Evolutionary conservation across 2,329 filamentous ascomycete species (phyloP).

Genomic region (Cadophora gregata): DNA sequence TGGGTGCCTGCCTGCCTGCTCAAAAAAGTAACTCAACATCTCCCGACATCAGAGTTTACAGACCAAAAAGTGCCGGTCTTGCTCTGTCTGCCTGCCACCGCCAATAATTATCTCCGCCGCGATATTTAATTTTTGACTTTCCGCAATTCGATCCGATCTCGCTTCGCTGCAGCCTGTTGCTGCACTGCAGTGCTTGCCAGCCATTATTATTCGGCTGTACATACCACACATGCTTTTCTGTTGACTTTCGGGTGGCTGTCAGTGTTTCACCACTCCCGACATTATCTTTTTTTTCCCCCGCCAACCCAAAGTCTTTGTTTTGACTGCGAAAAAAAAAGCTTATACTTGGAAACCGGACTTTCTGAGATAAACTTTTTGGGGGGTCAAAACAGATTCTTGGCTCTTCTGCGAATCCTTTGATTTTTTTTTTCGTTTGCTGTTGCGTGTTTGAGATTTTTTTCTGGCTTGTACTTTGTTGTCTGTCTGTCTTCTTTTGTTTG

Average conservation of each 20-base stretch:
- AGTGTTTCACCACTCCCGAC: neutral
- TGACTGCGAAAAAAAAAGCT: neutral
- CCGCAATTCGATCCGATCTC: neutral
- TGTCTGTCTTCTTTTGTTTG: neutral
- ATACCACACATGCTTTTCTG: too few species aligned
- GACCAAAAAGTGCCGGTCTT: neutral
- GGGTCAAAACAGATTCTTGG: too few species aligned
- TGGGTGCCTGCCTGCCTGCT: neutral
- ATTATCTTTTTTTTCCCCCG: neutral
- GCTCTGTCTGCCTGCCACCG: neutral
- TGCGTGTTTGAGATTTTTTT: neutral
- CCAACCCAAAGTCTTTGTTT: neutral
- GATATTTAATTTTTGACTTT: too few species aligned
- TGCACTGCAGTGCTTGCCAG: too few species aligned
- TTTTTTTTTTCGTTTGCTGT: neutral
- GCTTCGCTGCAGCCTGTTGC: neutral
- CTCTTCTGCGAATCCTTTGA: too few species aligned
- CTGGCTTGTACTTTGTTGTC: neutral
- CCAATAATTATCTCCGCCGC: neutral
- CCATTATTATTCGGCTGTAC: too few species aligned
- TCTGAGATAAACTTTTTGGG: too few species aligned
- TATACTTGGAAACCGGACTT: neutral
- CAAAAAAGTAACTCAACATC: neutral
- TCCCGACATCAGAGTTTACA: neutral
- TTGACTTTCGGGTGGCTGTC: conserved; percentile 6